Evolutionary conservation across 108 stramenopile species (phyloP).

Genomic region (Pinguiococcus pyrenoidosus): DNA sequence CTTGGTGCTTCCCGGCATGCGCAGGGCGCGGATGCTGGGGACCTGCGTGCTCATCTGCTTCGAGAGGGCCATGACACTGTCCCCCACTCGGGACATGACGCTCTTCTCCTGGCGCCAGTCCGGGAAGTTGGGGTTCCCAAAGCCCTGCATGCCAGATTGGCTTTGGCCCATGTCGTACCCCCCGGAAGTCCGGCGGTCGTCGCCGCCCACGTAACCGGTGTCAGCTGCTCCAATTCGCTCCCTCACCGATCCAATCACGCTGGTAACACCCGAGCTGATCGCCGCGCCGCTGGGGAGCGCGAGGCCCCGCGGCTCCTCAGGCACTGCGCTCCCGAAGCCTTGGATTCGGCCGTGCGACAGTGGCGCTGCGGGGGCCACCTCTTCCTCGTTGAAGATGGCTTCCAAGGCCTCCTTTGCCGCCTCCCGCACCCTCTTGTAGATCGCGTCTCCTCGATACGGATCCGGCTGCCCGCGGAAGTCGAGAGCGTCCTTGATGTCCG

Average conservation of each 20-base stretch:
- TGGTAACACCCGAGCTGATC: conserved; percentile 13
- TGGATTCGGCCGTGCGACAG: background rate
- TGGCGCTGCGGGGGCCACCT: background rate
- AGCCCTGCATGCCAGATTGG: conserved; percentile 81
- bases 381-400: conserved; percentile 65
- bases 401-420: conserved; percentile 91
- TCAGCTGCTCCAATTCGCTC: background rate
- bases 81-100: too few relatives aligned
- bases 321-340: background rate
- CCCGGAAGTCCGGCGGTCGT: background rate
- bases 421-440: conserved; percentile 63
- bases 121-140: conserved; percentile 71
- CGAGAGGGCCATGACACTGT: too few relatives aligned
- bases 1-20: too few relatives aligned
- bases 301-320: background rate
- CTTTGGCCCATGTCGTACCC: too few relatives aligned
- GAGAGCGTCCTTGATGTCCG: conserved; percentile 68
- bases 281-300: conserved; percentile 4
- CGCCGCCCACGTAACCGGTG: background rate
- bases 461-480: conserved; percentile 74
- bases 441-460: conserved; percentile 83
- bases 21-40: too few relatives aligned
- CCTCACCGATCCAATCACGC: background rate
- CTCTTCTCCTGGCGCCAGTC: conserved; percentile 60
- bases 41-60: too few relatives aligned